A percentile compares a stretch with the other conserved stretches of the same genome.
Evolutionary conservation across 2,329 filamentous ascomycete species (phyloP).

Genomic region (Daldinia sp.): DNA sequence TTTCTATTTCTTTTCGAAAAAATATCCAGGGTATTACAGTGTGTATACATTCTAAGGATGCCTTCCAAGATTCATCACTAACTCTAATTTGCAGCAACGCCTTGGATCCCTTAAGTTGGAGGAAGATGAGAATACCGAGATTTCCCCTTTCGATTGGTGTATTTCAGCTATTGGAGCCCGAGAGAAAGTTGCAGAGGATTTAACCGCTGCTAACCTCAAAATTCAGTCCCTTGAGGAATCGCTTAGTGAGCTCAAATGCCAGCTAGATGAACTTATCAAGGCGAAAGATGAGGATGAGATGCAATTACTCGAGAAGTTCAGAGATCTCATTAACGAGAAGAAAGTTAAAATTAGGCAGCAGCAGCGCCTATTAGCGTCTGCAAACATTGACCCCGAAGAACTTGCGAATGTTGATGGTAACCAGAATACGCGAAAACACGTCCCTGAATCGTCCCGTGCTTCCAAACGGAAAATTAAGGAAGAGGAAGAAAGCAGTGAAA

Average conservation of each 20-base stretch:
- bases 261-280: conserved; percentile 71
- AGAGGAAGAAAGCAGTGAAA: conserved; percentile 54
- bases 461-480: conserved; percentile 60
- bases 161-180: conserved; percentile 62
- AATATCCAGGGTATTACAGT: conserved; percentile 74
- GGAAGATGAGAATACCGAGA: conserved; percentile 61
- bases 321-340: conserved; percentile 77
- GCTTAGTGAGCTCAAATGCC: conserved; percentile 65
- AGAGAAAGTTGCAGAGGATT: conserved; percentile 53
- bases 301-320: conserved; percentile 73
- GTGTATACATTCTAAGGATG: conserved; percentile 43
- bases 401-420: conserved; percentile 45
- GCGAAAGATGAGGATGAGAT: conserved; percentile 74
- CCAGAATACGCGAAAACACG: conserved; percentile 35
- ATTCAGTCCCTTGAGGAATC: conserved; percentile 61
- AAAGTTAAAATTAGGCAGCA: conserved; percentile 82
- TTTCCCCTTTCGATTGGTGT: conserved; percentile 77
- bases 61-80: conserved; percentile 15
- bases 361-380: conserved; percentile 64
- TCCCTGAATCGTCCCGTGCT: conserved; percentile 52
- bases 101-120: conserved; percentile 71
- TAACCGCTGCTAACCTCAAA: conserved; percentile 54
- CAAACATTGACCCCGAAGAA: conserved; percentile 52
- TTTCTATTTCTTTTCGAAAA: conserved; percentile 72
- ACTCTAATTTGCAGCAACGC: conserved; percentile 61